Percentiles rank a stretch among this genome's conserved stretches.
Conservation (phyloP, 495 filamentous ascomycete genomes). For the Penicillium desertorum region DNA sequence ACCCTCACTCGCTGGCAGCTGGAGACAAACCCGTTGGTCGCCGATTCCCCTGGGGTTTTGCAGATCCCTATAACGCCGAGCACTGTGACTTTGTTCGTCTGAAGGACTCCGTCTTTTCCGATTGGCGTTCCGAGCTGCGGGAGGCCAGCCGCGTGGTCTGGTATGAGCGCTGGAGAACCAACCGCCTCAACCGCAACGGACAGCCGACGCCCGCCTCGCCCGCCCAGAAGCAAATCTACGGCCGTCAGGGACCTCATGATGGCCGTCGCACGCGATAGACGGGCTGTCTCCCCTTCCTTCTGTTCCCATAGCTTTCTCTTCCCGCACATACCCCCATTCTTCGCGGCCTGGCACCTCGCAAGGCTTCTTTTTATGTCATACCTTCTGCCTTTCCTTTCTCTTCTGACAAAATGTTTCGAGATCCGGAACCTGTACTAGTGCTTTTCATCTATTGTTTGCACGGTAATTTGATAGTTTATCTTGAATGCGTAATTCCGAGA, state of each 20-base stretch:
- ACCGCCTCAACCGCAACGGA: slow-evolving; percentile 54
- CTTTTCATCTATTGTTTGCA: slow-evolving; percentile 3
- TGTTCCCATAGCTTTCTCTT: slow-evolving; percentile 35
- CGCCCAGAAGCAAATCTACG: slow-evolving; percentile 26
- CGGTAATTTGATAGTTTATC: slow-evolving; percentile 12
- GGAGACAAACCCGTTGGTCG: slow-evolving; percentile 62
- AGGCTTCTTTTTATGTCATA: slow-evolving; percentile 27
- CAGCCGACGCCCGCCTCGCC: slow-evolving; percentile 20
- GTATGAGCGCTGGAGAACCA: slow-evolving; percentile 96
- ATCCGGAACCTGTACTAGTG: slow-evolving; percentile 11
- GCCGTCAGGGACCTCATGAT: slow-evolving; percentile 35
- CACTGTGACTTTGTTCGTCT: slow-evolving; percentile 95
- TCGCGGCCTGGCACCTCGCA: slow-evolving; percentile 20
- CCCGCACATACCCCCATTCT: slow-evolving; percentile 29
- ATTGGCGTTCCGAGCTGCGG: slow-evolving; percentile 88
- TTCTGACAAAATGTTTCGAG: slow-evolving; percentile 7
- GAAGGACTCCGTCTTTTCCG: slow-evolving; percentile 86
- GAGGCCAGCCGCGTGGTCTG: slow-evolving; percentile 89
- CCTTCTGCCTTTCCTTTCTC: slow-evolving; percentile 21
- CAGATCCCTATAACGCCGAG: slow-evolving; percentile 82
- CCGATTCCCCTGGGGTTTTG: slow-evolving; percentile 94
- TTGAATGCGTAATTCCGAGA: neutral
- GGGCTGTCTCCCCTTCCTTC: slow-evolving; percentile 2
- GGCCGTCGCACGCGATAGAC: slow-evolving; percentile 38
- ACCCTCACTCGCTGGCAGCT: slow-evolving; percentile 76